These are phyloP conservation scores for Pinus albicaulis DNA, from an alignment of 75 land plant species.

Conservation along the genomic window DNA sequence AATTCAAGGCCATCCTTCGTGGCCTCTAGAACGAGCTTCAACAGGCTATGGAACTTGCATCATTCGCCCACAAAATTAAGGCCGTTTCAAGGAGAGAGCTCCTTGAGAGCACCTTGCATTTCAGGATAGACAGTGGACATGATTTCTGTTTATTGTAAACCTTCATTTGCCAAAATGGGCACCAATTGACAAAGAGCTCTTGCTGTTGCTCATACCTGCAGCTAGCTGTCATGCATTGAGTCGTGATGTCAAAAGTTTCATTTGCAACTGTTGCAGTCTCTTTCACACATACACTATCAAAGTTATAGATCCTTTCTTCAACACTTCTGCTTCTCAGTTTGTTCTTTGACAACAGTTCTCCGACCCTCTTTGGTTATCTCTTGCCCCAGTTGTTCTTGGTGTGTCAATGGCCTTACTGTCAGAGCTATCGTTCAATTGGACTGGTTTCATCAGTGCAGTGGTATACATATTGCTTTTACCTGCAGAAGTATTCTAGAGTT, in stretches of 20 bases:
- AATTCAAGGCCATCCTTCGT: background rate
- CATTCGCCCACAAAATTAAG: too few species aligned
- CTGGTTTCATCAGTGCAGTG: conserved; percentile 53
- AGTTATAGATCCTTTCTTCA: conserved; percentile 52
- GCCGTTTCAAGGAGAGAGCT: conserved; percentile 28
- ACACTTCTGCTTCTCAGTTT: conserved; percentile 46
- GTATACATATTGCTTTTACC: conserved; percentile 48
- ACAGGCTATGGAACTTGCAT: too few species aligned
- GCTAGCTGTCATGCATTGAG: conserved; percentile 45
- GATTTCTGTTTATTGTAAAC: conserved; percentile 23
- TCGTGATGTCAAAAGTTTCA: conserved; percentile 50
- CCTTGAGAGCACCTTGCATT: conserved; percentile 57
- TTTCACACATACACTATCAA: conserved; percentile 45
- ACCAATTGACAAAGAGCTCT: conserved; percentile 24
- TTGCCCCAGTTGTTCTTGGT: conserved; percentile 43
- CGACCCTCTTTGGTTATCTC: conserved; percentile 29
- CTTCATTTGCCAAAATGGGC: background rate
- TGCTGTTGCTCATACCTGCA: conserved; percentile 25
- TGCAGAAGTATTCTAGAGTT: conserved; percentile 28
- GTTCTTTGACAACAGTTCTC: conserved; percentile 46
- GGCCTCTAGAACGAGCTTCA: too few species aligned
- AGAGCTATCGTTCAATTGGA: conserved; percentile 56
- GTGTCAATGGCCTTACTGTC: conserved; percentile 56
- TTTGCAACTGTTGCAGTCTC: conserved; percentile 51
- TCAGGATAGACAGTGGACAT: conserved; percentile 82